These are phyloP conservation scores for Didymellaceae sp. DNA, from an alignment of 2,329 filamentous ascomycete species.

Conservation along the genomic window DNA sequence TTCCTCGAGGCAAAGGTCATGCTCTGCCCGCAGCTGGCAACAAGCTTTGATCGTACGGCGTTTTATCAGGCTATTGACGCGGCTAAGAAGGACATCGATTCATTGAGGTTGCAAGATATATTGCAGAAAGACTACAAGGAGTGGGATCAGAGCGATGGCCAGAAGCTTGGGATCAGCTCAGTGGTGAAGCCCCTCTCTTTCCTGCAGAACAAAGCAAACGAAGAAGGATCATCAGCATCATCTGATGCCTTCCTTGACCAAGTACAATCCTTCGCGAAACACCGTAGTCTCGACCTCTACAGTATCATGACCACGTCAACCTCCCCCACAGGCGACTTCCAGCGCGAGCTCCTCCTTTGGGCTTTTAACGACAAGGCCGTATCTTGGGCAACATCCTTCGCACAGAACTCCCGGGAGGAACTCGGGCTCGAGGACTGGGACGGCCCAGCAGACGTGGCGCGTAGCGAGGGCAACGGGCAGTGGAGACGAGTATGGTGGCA, in stretches of 20 bases:
- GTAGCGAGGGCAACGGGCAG: slow-evolving; percentile 42
- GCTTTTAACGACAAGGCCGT: slow-evolving; percentile 60
- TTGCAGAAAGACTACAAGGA: slow-evolving; percentile 86
- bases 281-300: slow-evolving; percentile 66
- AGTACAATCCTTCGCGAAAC: slow-evolving; percentile 61
- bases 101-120: slow-evolving; percentile 68
- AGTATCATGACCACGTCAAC: slow-evolving; percentile 73
- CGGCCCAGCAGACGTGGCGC: slow-evolving; percentile 55
- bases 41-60: slow-evolving; percentile 58
- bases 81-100: slow-evolving; percentile 72
- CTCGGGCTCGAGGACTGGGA: slow-evolving; percentile 65
- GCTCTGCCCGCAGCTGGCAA: slow-evolving; percentile 43
- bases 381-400: slow-evolving; percentile 63
- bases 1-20: slow-evolving; percentile 65
- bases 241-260: slow-evolving; percentile 55
- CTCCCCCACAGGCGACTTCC: slow-evolving; percentile 61
- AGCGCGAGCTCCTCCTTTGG: slow-evolving; percentile 73
- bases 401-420: slow-evolving; percentile 50
- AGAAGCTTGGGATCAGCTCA: slow-evolving; percentile 71
- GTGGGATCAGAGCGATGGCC: slow-evolving; percentile 61
- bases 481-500: slow-evolving; percentile 73
- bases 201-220: slow-evolving; percentile 61
- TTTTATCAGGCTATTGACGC: slow-evolving; percentile 67
- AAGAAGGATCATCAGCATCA: slow-evolving; percentile 38
- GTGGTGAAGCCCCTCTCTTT: slow-evolving; percentile 69